These are phyloP conservation scores for Fraxinus excelsior DNA, from an alignment of 257 asterid species.

Conservation along the genomic window DNA sequence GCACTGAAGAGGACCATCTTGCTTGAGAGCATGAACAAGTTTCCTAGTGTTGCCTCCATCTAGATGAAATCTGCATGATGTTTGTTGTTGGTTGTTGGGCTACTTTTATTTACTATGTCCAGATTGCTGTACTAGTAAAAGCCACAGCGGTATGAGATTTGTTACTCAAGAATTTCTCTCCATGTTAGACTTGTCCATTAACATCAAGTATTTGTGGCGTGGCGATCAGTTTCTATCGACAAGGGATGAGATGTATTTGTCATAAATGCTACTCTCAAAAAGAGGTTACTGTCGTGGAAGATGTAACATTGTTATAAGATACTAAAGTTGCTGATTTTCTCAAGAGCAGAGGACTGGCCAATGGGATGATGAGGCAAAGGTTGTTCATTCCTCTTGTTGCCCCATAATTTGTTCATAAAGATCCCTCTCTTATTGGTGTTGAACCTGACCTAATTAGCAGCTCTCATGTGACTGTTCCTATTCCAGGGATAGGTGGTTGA, in stretches of 20 bases:
- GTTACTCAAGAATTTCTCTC: not conserved
- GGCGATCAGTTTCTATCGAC: not conserved
- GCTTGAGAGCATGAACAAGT: slow-evolving; percentile 40
- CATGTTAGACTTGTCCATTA: no score
- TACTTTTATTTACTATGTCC: not conserved
- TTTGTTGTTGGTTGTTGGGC: not conserved
- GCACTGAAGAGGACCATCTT: slow-evolving; percentile 74
- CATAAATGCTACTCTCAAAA: not conserved
- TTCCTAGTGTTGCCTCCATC: slow-evolving; percentile 24
- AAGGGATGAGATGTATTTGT: slow-evolving; percentile 8
- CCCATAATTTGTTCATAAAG: not conserved
- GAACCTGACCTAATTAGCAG: not conserved
- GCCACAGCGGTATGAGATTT: not conserved
- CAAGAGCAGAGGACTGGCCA: not conserved
- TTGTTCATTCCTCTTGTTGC: not conserved
- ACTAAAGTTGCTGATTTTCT: not conserved
- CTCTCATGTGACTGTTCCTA: not conserved
- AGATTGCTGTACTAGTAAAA: slow-evolving; percentile 12
- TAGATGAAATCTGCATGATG: not conserved
- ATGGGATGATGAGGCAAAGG: not conserved
- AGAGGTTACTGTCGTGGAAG: not conserved
- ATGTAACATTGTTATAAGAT: not conserved
- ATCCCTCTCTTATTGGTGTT: not conserved
- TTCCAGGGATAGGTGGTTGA: not conserved
- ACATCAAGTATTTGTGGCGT: not conserved